Percentiles rank a stretch among this genome's conserved stretches.
Evolutionary conservation across 768 basidiomycete genomes (phyloP).

Genomic region (Boletus rufocinnamomeus): DNA sequence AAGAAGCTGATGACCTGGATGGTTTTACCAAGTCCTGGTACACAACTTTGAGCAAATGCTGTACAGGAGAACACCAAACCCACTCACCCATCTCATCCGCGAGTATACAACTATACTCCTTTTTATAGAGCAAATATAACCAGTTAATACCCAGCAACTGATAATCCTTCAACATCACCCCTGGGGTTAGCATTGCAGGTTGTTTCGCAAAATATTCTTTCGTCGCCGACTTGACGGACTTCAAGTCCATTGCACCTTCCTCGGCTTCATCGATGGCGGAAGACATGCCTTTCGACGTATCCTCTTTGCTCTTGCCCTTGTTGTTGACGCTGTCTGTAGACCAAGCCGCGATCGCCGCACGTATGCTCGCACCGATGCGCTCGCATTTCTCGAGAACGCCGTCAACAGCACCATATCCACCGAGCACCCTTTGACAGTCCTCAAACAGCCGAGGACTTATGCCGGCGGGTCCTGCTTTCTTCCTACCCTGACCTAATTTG

Average conservation of each 20-base stretch:
- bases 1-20: conserved; percentile 98
- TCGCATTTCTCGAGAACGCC: conserved; percentile 88
- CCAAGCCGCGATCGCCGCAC: conserved; percentile 80
- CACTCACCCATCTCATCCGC: conserved; percentile 98
- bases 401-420: conserved; percentile 87
- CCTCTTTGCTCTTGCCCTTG: conserved; percentile 44
- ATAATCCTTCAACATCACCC: conserved; percentile 89
- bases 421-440: conserved; percentile 82
- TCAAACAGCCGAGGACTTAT: conserved; percentile 91
- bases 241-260: conserved; percentile 65
- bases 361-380: conserved; percentile 74
- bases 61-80: not conserved
- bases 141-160: conserved; percentile 98
- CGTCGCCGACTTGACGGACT: conserved; percentile 44
- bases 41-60: not conserved
- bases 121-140: conserved; percentile 84
- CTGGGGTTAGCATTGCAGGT: conserved; percentile 64
- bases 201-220: conserved; percentile 74
- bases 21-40: conserved; percentile 92
- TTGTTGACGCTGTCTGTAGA: conserved; percentile 35
- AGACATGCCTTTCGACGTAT: conserved; percentile 23
- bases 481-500: conserved; percentile 85
- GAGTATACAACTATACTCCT: conserved; percentile 87
- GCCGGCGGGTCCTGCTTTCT: conserved; percentile 78
- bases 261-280: conserved; percentile 41